Evolutionary conservation across 2,329 filamentous ascomycete species (phyloP).

Genomic region (Trichoderma citrinoviride): DNA sequence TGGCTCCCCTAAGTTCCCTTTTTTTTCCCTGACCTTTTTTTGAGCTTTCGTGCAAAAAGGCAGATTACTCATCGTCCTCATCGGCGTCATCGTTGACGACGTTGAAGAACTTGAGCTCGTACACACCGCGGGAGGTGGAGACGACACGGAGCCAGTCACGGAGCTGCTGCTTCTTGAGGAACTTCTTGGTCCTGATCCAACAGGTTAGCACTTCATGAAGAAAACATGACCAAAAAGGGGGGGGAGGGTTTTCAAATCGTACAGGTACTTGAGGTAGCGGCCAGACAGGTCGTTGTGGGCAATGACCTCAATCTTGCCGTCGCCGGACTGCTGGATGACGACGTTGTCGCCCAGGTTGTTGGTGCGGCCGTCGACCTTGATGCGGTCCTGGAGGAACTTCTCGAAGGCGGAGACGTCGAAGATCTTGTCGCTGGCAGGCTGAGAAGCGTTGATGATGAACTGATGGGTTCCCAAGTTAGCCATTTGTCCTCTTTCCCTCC

Average conservation of each 20-base stretch:
- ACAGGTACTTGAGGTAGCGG: slow-evolving; percentile 99
- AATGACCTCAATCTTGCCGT: slow-evolving; percentile 97
- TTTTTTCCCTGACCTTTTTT: not conserved
- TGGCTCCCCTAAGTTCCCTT: not conserved
- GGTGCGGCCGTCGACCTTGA: slow-evolving; percentile 98
- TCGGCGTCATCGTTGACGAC: slow-evolving; percentile 97
- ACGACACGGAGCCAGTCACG: slow-evolving; percentile 99
- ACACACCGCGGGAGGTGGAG: slow-evolving; percentile 95
- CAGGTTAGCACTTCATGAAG: not conserved
- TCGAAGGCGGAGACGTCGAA: slow-evolving; percentile 98
- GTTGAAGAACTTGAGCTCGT: slow-evolving; percentile 99
- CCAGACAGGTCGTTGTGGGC: slow-evolving; percentile 97
- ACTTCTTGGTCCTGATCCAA: slow-evolving; percentile 88
- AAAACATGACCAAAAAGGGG: not conserved
- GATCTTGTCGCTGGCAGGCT: slow-evolving; percentile 99
- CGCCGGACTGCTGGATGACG: slow-evolving; percentile 83
- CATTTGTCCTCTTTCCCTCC: not conserved
- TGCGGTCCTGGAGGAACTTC: slow-evolving; percentile 99
- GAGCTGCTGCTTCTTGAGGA: slow-evolving; percentile 99
- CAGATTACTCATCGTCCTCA: slow-evolving; percentile 93
- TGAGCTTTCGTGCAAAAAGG: not conserved
- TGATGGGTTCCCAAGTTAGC: slow-evolving; percentile 43
- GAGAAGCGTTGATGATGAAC: slow-evolving; percentile 99
- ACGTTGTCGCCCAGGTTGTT: slow-evolving; percentile 96
- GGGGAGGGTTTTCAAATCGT: slow-evolving; percentile 53